Evolutionary conservation across 1,284 basidiomycete genomes (phyloP).

Genomic region (Trichosporon sp.): DNA sequence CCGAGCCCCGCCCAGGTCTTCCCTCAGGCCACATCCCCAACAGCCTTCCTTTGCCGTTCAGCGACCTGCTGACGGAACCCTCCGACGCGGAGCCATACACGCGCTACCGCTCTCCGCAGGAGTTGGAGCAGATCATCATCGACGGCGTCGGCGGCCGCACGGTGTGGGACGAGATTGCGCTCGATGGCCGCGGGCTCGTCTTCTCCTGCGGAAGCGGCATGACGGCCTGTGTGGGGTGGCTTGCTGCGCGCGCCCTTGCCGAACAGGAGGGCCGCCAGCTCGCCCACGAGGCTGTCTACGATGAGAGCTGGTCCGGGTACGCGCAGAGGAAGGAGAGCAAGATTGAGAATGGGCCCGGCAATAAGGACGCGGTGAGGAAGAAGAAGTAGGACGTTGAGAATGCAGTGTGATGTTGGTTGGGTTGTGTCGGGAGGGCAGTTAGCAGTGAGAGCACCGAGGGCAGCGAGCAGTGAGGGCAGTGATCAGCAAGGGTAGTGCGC

Average conservation of each 20-base stretch:
- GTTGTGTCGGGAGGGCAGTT: too few relatives aligned
- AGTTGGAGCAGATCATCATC: constrained; percentile 56
- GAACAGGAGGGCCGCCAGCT: constrained; percentile 57
- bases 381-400: not conserved
- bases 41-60: constrained; percentile 80
- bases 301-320: constrained; percentile 47
- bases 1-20: constrained; percentile 83
- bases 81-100: constrained; percentile 41
- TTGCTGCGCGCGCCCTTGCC: constrained; percentile 77
- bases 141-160: constrained; percentile 50
- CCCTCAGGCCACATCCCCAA: constrained; percentile 90
- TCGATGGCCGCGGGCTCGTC: constrained; percentile 57
- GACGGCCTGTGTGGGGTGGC: constrained; percentile 91
- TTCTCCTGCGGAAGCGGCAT: constrained; percentile 89
- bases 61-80: constrained; percentile 56
- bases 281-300: constrained; percentile 46
- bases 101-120: constrained; percentile 58
- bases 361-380: not conserved
- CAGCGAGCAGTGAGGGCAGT: too few relatives aligned
- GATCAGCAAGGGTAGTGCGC: too few relatives aligned
- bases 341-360: constrained; percentile 18
- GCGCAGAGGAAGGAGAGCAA: constrained; percentile 26
- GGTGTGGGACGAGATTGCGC: constrained; percentile 55
- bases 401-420: too few relatives aligned
- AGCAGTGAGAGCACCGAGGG: too few relatives aligned